Conservation (phyloP, 106 monocot species). For the Agapanthus africanus region DNA sequence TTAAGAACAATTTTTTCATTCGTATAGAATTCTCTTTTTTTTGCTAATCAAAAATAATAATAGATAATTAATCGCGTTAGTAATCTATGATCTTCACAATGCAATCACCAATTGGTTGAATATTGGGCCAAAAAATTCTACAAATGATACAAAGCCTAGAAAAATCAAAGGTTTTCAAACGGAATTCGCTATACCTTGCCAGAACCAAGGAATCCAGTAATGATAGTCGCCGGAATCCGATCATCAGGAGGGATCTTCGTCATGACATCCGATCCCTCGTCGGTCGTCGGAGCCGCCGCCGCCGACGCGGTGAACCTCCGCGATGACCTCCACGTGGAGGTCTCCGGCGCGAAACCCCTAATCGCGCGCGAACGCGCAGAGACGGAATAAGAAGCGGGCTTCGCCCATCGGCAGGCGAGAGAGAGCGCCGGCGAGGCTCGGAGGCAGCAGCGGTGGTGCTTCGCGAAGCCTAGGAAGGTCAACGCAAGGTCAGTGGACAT, state of each 20-base stretch:
- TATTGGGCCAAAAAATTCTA: too few relatives aligned
- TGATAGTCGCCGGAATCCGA: slow-evolving; percentile 63
- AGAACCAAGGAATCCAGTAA: slow-evolving; percentile 64
- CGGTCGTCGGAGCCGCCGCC: slow-evolving; percentile 23
- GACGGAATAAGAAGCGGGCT: neutral
- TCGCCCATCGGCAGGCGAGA: too few relatives aligned
- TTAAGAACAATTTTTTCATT: too few relatives aligned
- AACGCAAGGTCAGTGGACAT: slow-evolving; percentile 26
- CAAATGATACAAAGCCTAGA: too few relatives aligned
- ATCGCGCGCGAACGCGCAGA: neutral
- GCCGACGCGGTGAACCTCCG: slow-evolving; percentile 30
- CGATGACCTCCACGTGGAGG: neutral
- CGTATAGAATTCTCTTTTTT: too few relatives aligned
- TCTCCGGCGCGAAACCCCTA: neutral
- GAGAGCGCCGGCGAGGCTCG: neutral
- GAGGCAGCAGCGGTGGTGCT: slow-evolving; percentile 12
- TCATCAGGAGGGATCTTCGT: slow-evolving; percentile 49
- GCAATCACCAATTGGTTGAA: too few relatives aligned
- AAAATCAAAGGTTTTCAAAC: too few relatives aligned
- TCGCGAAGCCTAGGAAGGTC: slow-evolving; percentile 18
- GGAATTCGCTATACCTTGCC: slow-evolving; percentile 30
- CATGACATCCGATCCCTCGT: slow-evolving; percentile 27
- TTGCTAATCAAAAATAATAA: too few relatives aligned
- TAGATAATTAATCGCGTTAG: too few relatives aligned
- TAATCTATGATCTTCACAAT: too few relatives aligned